Base-by-base conservation (phyloP, 768 basidiomycete genomes). In the Sarcomyxa edulis region DNA sequence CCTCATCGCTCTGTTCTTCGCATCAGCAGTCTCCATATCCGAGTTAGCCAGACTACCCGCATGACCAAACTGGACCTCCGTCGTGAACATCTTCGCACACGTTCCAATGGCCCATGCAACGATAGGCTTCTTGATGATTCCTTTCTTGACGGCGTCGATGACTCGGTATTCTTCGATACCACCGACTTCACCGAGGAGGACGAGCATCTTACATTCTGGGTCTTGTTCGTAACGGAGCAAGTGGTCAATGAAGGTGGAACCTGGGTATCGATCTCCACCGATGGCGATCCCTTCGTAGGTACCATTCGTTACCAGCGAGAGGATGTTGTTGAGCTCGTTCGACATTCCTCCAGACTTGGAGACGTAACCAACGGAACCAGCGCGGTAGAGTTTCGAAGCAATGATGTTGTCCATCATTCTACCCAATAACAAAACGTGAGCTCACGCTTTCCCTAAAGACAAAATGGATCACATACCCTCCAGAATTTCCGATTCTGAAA, bases 401-500 rank as follows among this genome's bases (percentile, higher is more conserved):
- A 97, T 96, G 69, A 98, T 94, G 74, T 98, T 99, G 74, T 99
- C 95, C 94, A 97, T 96, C 95, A 98, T 98, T 56, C 90, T 84
- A 44, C 5, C 6, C 9, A 43, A 15, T 39, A 37, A 19, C 10
- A 35, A 41, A 15, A 48, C 20, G 37, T 48, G 9, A 42, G 40
- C 32, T 7, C 22, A 15, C 3, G 7, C 19, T n/a, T n/a, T n/a
- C n/a, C 30, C 11, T 19, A 32, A 20, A 18, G 24, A 25, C 24
- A 12, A 18, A 22, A 7, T 9, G 15, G 9, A 11, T 28, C 7
- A 65, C 81, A 51, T 52, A 86, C 85, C 88, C 95, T 72, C 95
- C 95, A 43, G 90, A 93, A 78, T 99, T 99, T 55, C 95, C 95
- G 54, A 98, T 98, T 64, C 94, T 80, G 88, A 97, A 98, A 73